Conservation (phyloP, 163 green algal genomes). For the Scenedesmus sp. region DNA sequence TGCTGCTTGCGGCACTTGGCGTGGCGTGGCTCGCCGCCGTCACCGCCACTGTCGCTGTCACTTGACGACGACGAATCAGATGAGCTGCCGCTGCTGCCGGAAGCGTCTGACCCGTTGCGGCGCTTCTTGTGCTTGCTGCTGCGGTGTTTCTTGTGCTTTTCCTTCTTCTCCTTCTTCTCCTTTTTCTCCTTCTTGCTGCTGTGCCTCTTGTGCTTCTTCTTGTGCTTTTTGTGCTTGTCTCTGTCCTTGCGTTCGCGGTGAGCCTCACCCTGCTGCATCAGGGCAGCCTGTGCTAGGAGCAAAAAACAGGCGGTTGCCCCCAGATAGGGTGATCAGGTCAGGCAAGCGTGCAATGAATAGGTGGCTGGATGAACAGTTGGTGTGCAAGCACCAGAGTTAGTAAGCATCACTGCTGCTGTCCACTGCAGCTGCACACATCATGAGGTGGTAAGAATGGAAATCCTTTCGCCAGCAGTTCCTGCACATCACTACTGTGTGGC, state of each 20-base stretch:
- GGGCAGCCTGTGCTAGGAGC: constrained; percentile 10
- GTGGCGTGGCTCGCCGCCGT: background rate
- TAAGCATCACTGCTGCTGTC: no score
- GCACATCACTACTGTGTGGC: no score
- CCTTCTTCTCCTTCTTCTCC: constrained; percentile 12
- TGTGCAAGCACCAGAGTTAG: no score
- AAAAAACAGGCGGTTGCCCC: background rate
- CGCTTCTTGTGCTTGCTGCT: constrained; percentile 19
- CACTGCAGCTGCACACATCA: no score
- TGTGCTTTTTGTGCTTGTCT: constrained; percentile 28
- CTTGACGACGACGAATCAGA: background rate
- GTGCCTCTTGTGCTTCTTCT: constrained; percentile 40
- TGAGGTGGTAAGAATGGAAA: no score
- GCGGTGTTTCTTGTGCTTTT: constrained; percentile 1
- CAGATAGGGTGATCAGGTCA: background rate
- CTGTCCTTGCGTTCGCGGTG: constrained; percentile 4
- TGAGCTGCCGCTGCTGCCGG: background rate
- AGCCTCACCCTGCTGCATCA: constrained; percentile 7
- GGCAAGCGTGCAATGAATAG: background rate
- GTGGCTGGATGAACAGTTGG: no score
- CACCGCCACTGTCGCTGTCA: background rate
- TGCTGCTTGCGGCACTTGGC: constrained; percentile 5
- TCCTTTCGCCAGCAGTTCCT: no score
- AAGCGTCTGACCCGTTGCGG: background rate
- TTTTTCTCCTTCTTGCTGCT: constrained; percentile 32